Base-by-base conservation (phyloP, 352 stramenopile genomes). In the Globisporangium recalcitrans region DNA sequence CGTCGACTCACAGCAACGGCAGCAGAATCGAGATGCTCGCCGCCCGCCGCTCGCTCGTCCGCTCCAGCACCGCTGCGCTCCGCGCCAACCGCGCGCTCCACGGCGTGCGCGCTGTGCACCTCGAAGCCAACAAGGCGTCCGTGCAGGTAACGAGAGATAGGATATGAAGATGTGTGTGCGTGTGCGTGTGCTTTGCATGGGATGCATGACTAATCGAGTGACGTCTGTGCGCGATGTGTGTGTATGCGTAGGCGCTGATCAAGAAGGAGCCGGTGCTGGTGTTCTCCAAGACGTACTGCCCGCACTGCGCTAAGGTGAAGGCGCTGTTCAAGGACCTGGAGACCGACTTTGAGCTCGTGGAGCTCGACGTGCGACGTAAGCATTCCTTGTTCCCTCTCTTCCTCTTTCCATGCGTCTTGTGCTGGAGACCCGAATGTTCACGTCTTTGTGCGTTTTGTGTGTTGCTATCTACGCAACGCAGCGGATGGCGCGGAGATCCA, bases 261-360 rank as follows among this genome's bases (percentile, higher is more conserved):
- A 69, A 79, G 54, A 74, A 81, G 47, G 75, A 87, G 64, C 78
- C 81, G 29, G 77, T 88, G 56, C 56, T 98, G 27, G 82, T 99
- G 54, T 99, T 98, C 74, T 98, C 93, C 60, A 99, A 99, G 82
- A 91, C 93, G 19, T 90, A 96, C 73, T 99, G 96, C 72, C 88
- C 90, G 16, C 97, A 93, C 74, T 98, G 91, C 67, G 73, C 72
- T 8, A 77, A 77, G 27, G 96, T 97, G 8, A 98, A 99, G 71
- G 69, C 80, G 61, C 74, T 87, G 74, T 73, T 98, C 80, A 66
- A 80, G 6, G 77, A 90, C n/a, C 64, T 97, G 32, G 65, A 84
- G 29, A 68, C 76, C 21, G 70, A 85, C 52, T 77, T 79, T 52
- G 71, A 91, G 57, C 68, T 79, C 53, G 74, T 93, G 22, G 85